Base-by-base conservation (phyloP, 116 monocot genomes). In the Papilionanthe hybrid region DNA sequence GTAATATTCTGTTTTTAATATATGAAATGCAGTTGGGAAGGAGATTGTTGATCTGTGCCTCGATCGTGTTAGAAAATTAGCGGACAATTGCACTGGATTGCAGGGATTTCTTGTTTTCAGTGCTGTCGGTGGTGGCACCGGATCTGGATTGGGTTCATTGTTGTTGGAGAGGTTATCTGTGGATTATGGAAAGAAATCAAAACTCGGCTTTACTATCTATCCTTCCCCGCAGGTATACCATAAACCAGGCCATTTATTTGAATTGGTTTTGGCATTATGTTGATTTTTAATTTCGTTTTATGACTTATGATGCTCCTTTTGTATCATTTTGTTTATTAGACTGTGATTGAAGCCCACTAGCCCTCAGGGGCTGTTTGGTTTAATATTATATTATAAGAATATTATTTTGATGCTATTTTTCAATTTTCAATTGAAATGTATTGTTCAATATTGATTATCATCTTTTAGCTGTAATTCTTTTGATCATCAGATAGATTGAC, bases 41-140 rank as follows among this genome's bases (percentile, higher is more conserved):
- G 88, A 88, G 69, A 85, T 88, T 27, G 79, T 88, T 19, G 88
- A 88, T 79, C 71, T 85, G 65, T 88, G 88, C 78, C 81, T 88
- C 20, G 88, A 88, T 42, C 85, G 88, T 0, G 79, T 88, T 7
- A 81, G 88, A 81, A 88, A 88, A 37, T 55, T 88, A 25, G 88
- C 88, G 3, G 88, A 88, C 75, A 88, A 88, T 42, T 88, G 88
- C 80, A 88, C 88, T 22, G 88, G 88, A 18, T 83, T 88, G 78
- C 88, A 88, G 68, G 88, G 88, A 1, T 88, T 88, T 69, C 71
- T 88, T 45, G 85, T 88, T 72, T 88, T 87, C 76, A 87, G 79
- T 79, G 87, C 87, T 41, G 87, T 87, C 30, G 87, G 87, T 66
- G 87, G 87, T 56, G 87, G 87, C 0, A 87, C 87, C n/a, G 87